These are phyloP conservation scores for Ramichloridium luteum DNA, from an alignment of 2,329 filamentous ascomycete genomes.

Conservation along the genomic window DNA sequence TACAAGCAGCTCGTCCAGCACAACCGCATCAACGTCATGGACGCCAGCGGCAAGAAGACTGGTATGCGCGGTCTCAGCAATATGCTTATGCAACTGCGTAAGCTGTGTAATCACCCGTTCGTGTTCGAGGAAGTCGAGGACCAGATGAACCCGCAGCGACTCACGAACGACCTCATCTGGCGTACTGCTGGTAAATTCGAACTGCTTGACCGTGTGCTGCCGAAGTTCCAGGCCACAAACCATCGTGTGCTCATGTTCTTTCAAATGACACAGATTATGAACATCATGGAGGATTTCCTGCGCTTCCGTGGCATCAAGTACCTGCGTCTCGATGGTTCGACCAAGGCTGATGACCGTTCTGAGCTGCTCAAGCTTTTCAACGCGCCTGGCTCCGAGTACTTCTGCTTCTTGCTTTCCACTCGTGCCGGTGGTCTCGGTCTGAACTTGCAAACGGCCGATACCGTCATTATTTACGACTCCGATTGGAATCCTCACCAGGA, in stretches of 20 bases:
- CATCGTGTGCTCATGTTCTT: conserved; percentile 99
- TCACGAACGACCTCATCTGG: conserved; percentile 90
- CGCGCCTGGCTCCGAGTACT: conserved; percentile 77
- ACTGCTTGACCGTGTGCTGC: conserved; percentile 77
- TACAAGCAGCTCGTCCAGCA: conserved; percentile 97
- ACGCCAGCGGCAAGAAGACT: conserved; percentile 91
- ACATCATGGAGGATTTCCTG: conserved; percentile 98
- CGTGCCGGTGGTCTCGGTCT: conserved; percentile 95
- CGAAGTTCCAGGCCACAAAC: conserved; percentile 81
- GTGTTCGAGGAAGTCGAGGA: conserved; percentile 97
- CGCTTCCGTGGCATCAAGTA: conserved; percentile 74
- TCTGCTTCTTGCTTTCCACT: conserved; percentile 96
- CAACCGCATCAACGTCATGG: conserved; percentile 87
- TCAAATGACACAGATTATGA: conserved; percentile 99
- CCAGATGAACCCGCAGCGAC: conserved; percentile 82
- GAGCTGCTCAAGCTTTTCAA: conserved; percentile 86
- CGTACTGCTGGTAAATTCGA: conserved; percentile 95
- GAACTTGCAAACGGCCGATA: conserved; percentile 94
- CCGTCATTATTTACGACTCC: conserved; percentile 98
- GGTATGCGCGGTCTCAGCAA: conserved; percentile 92
- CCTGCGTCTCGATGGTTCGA: conserved; percentile 87
- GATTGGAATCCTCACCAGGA: conserved; percentile 99
- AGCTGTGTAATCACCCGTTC: conserved; percentile 97
- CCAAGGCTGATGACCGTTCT: conserved; percentile 93
- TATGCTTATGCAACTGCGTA: conserved; percentile 99